phyloP scores from a whole-genome alignment of 371 early-diverging fungal genomes.

The Mucor plumbeus region DNA sequence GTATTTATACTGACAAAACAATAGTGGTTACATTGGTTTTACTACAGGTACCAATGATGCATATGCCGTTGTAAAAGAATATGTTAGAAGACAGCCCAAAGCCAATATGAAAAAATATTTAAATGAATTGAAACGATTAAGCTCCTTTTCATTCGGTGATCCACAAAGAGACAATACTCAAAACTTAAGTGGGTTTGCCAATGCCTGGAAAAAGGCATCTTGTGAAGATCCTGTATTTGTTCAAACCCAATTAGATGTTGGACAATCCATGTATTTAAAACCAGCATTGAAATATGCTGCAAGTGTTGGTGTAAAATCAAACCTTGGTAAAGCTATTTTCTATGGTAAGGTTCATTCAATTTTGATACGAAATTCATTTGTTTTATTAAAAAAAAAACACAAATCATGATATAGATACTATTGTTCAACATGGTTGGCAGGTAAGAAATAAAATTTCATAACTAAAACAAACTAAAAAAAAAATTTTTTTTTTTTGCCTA shows the following conservation, averaged over 20 bases:
- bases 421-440: conserved; percentile 61
- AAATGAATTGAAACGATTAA: conserved; percentile 40
- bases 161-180: conserved; percentile 34
- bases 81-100: conserved; percentile 36
- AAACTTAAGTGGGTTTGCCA: conserved; percentile 30
- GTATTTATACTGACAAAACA: not conserved
- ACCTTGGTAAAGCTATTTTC: conserved; percentile 56
- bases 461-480: not conserved
- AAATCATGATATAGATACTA: conserved; percentile 41
- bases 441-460: conserved; percentile 24
- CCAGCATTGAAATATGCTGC: conserved; percentile 55
- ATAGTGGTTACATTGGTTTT: conserved; percentile 65
- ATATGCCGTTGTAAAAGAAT: conserved; percentile 55
- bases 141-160: conserved; percentile 40
- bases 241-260: conserved; percentile 49
- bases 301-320: conserved; percentile 40
- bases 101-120: conserved; percentile 37
- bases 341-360: conserved; percentile 40
- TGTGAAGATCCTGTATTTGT: conserved; percentile 45
- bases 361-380: not conserved
- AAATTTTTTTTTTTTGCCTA: too few species aligned
- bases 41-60: conserved; percentile 66
- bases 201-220: conserved; percentile 43
- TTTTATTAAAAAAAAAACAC: too few species aligned
- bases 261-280: conserved; percentile 47